Evolutionary conservation across 257 asterid species (phyloP), one percentile per base, ranked within the genome.

Genomic region (Nicotiana noctiflora): DNA sequence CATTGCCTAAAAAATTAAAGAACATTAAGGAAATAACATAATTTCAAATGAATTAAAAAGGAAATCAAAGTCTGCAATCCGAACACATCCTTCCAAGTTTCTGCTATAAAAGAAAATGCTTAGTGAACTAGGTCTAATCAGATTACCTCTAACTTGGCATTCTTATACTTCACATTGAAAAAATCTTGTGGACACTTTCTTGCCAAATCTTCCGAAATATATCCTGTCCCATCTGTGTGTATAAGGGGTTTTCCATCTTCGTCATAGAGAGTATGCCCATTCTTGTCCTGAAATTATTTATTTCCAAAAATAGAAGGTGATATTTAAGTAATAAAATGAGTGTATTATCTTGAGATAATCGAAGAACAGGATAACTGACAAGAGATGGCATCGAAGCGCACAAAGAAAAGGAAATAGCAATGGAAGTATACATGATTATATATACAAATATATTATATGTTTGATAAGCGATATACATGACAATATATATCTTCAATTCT

Each of bases 171-270:
- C 67, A 85, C 89, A 11, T 60, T 78, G 51, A 74, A 72, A 79
- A 92, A 84, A 77, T 86, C 87, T 78, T 87, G 82, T 0, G 95
- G 94, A 75, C 98, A 95, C 85, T 81, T 86, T 86, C 86, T 78
- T 65, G 97, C 97, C 87, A 95, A 86, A 86, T 93, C 94, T 84
- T 91, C 91, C 5, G 98, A 95, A 55, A 95, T 90, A 76, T 46
- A 93, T 29, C 98, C 98, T 13, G 98, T 93, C 75, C 98, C 98
- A 84, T 94, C 98, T 18, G 98, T 92, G 80, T 89, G 93, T 62
- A 93, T 40, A 82, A 90, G 87, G 65, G 88, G 88, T 63, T 90
- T 85, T 23, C 93, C 93, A 80, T 90, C 97, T 77, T 86, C 95
- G 53, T 88, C 94, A 46, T 5, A 51, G 37, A 90, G 52, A 82